These are phyloP conservation scores for Pseudogymnoascus sp. DNA, from an alignment of 2,329 filamentous ascomycete genomes.

Conservation along the genomic window DNA sequence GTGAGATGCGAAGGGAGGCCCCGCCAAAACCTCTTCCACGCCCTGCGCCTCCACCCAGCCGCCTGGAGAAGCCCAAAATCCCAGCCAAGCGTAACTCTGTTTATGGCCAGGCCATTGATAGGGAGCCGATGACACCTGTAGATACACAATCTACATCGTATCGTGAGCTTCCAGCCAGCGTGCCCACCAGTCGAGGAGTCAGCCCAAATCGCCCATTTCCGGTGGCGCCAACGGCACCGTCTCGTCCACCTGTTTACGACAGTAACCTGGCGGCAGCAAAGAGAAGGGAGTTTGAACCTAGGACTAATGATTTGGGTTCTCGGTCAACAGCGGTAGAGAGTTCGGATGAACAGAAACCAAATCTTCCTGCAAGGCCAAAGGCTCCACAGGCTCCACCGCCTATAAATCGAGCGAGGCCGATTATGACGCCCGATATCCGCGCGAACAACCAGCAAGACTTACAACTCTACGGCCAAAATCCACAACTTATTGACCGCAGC, in stretches of 20 bases:
- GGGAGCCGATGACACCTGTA: not conserved
- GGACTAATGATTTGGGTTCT: not conserved
- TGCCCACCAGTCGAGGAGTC: constrained; percentile 1
- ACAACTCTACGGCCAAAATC: not conserved
- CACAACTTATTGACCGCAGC: constrained; percentile 8
- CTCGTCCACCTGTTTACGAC: not conserved
- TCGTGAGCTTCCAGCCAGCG: not conserved
- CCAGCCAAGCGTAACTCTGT: constrained; percentile 28
- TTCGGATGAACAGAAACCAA: not conserved
- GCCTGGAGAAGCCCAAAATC: constrained; percentile 69
- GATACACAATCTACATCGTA: not conserved
- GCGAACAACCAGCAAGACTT: not conserved
- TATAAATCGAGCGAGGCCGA: not conserved
- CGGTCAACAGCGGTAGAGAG: not conserved
- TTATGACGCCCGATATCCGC: not conserved
- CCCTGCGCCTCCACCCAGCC: constrained; percentile 60
- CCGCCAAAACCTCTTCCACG: constrained; percentile 26
- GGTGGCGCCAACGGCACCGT: not conserved
- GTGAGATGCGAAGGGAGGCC: constrained; percentile 44
- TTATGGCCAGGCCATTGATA: not conserved
- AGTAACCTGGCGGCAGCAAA: not conserved
- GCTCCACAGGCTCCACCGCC: not conserved
- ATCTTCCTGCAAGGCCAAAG: not conserved
- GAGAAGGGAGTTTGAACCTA: not conserved
- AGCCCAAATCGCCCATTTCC: not conserved